Base-by-base conservation (phyloP, 176 grass and related monocot species). In the Ananas comosus region DNA sequence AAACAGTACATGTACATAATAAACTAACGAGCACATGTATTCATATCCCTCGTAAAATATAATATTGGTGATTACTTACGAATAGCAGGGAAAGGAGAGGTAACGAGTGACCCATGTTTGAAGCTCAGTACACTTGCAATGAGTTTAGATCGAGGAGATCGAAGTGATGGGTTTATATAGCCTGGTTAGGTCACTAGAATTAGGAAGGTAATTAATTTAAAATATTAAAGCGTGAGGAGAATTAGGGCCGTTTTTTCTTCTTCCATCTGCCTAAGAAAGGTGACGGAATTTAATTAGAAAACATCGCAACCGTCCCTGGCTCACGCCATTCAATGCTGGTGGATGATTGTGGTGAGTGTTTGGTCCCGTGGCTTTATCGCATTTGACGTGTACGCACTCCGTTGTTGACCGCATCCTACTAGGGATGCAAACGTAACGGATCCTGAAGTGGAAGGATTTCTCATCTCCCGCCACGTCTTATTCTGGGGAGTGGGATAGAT, bases 301-400 rank as follows among this genome's bases (percentile, higher is more conserved):
- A 24, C 14, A 25, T n/a, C 74, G 70, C 85, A 83, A 87, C 85
- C 11, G 54, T 6, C 69, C 80, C 53, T 17, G 64, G 29, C 17
- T 65, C 4, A 69, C 53, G 68, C 24, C 1, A 73, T 80, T 87
- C 54, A 83, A 87, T 87, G 76, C 80, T 54, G 22, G 52, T 80
- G 12, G 52, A 13, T 5, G 52, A n/a, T 13, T 2, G 12, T 4
- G 2, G 3, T n/a, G 52, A n/a, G 13, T 5, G 16, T 56, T 13
- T 13, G 33, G 52, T 56, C 6, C 2, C 3, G 12, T 16, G 52
- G 53, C 18, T 58, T 18, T 13, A 1, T 14, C 18, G 53, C 33
- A 42, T 42, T 42, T 42, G 33, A 42, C 16, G 12, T 13, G 18
- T 4, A 56, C 53, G 53, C 22, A 13, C 53, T 56, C 13, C 53